A percentile compares a stretch with the other conserved stretches of the same genome.
Evolutionary conservation across 2,329 filamentous ascomycete genomes (phyloP).

Genomic region (Calonectria crousiana): DNA sequence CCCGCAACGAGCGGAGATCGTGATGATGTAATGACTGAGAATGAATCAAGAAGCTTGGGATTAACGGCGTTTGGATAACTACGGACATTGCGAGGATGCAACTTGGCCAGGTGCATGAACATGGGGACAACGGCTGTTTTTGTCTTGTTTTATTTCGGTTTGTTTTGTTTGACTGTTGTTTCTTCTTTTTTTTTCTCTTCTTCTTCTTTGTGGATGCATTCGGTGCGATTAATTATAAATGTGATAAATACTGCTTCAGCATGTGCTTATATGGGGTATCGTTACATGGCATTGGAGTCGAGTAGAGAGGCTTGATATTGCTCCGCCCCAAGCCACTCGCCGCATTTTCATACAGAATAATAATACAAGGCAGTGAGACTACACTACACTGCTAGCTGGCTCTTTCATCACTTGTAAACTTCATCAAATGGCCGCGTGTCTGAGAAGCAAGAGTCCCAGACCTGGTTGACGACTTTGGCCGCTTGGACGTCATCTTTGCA

Average conservation of each 20-base stretch:
- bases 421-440: conserved; percentile 98
- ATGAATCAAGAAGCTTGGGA: conserved; percentile 30
- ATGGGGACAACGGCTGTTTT: conserved; percentile 42
- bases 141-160: conserved; percentile 34
- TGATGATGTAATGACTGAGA: conserved; percentile 38
- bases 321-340: conserved; percentile 16
- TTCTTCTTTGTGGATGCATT: conserved; percentile 13
- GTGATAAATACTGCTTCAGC: conserved; percentile 25
- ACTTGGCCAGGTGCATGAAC: conserved; percentile 45
- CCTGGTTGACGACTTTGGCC: conserved; percentile 89
- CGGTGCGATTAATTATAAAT: conserved; percentile 27
- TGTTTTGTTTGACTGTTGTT: conserved; percentile 17
- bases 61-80: conserved; percentile 38
- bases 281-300: conserved; percentile 39
- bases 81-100: conserved; percentile 29
- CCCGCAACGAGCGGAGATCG: conserved; percentile 58
- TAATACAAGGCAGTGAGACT: conserved; percentile 8
- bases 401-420: conserved; percentile 78
- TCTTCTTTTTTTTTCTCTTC: conserved; percentile 29
- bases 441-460: conserved; percentile 97
- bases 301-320: conserved; percentile 27
- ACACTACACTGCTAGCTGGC: neutral
- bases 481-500: conserved; percentile 91
- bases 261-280: conserved; percentile 39
- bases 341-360: neutral